A percentile compares a stretch with the other conserved stretches of the same genome.
phyloP scores from a whole-genome alignment of 2,329 filamentous ascomycete species.

The Verticillium nonalfalfae region DNA sequence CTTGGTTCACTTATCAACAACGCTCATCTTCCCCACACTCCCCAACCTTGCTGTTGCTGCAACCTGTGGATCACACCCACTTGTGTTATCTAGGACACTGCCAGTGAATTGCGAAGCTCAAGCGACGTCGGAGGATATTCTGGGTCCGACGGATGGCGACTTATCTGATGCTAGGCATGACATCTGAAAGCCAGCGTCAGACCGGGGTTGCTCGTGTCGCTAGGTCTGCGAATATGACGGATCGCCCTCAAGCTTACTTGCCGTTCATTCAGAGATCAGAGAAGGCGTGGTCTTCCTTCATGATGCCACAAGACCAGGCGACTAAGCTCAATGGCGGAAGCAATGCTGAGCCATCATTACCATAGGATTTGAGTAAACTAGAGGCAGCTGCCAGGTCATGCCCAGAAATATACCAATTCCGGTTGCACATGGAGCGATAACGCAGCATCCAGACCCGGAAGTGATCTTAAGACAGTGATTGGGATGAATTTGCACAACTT shows the following conservation, averaged over 20 bases:
- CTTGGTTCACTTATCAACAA: background rate
- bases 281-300: no score
- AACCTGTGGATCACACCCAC: background rate
- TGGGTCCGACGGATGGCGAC: background rate
- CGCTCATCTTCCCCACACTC: background rate
- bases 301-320: no score
- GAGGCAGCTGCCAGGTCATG: no score
- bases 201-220: background rate
- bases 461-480: no score
- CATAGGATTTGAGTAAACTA: no score
- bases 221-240: background rate
- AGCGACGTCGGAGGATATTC: background rate
- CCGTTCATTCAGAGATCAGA: no score
- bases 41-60: background rate
- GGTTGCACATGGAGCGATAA: no score
- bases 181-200: background rate
- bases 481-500: no score
- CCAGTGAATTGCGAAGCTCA: background rate
- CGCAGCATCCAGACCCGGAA: no score
- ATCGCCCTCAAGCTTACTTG: background rate
- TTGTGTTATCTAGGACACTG: background rate
- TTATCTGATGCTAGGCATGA: background rate
- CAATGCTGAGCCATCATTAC: no score
- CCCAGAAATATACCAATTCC: no score
- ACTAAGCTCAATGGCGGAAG: no score